Conservation (phyloP, 2,329 filamentous ascomycete genomes). For the Cytospora mali region DNA sequence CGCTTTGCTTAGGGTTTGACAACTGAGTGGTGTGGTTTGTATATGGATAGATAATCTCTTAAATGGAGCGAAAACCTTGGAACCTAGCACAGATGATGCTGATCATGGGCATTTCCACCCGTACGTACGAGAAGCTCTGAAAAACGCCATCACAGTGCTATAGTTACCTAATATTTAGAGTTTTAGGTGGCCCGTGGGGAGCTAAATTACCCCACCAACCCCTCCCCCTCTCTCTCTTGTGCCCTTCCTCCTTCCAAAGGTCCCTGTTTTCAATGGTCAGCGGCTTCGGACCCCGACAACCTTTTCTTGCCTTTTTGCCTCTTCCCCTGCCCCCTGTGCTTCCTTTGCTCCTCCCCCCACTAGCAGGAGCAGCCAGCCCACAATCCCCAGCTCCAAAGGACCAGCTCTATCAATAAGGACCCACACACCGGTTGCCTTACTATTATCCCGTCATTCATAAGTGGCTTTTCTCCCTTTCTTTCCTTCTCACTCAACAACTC, state of each 20-base stretch:
- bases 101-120: not conserved
- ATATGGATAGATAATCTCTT: not conserved
- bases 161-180: constrained; percentile 8
- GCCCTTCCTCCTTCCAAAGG: constrained; percentile 13
- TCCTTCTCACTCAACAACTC: not conserved
- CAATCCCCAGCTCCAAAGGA: not conserved
- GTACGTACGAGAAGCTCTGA: no score
- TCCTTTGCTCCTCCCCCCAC: not conserved
- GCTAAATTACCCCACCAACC: not conserved
- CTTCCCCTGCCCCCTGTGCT: not conserved
- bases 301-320: constrained; percentile 7
- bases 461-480: constrained; percentile 14
- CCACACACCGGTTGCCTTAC: constrained; percentile 20
- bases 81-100: not conserved
- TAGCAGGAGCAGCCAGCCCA: no score
- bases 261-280: constrained; percentile 10
- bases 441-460: constrained; percentile 22
- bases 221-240: constrained; percentile 16
- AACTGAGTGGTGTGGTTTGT: not conserved
- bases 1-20: not conserved
- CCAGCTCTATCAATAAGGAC: constrained; percentile 12
- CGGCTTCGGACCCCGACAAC: constrained; percentile 21
- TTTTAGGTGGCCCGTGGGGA: constrained; percentile 14
- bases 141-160: constrained; percentile 4
- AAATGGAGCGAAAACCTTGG: not conserved